A percentile compares a stretch with the other conserved stretches of the same genome.
phyloP scores from a whole-genome alignment of 805 yeast species.

The Zygosaccharomyces bailii region DNA sequence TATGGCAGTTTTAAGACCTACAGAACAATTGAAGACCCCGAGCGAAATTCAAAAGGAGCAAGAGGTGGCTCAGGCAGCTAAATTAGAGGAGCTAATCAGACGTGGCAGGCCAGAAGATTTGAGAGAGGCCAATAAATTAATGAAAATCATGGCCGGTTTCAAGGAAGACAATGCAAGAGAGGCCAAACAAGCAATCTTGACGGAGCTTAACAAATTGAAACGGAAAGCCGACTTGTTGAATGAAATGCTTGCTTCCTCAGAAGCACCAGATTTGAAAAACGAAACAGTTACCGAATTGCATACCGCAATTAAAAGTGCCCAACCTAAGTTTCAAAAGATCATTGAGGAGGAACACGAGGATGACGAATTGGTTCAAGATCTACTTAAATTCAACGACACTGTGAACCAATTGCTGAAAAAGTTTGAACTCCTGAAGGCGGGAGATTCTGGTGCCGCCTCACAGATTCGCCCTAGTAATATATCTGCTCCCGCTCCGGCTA shows the following conservation, averaged over 20 bases:
- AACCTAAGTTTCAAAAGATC: conserved; percentile 81
- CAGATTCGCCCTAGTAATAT: conserved; percentile 42
- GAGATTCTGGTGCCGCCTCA: conserved; percentile 56
- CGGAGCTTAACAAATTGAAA: conserved; percentile 77
- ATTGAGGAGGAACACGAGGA: conserved; percentile 75
- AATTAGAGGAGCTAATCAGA: conserved; percentile 90
- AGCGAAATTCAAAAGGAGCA: conserved; percentile 93
- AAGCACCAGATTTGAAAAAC: conserved; percentile 35
- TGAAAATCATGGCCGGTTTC: conserved; percentile 98
- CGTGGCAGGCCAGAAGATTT: conserved; percentile 94
- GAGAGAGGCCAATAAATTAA: conserved; percentile 91
- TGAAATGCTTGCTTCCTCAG: conserved; percentile 70
- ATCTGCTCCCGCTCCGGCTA: conserved; percentile 23
- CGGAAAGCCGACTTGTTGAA: conserved; percentile 83
- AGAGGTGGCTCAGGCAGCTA: conserved; percentile 87
- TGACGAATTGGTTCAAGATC: conserved; percentile 59
- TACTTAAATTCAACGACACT: conserved; percentile 69
- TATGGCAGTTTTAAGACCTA: conserved; percentile 87
- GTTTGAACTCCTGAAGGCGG: conserved; percentile 60
- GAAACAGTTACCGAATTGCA: conserved; percentile 81
- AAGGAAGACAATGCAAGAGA: conserved; percentile 67
- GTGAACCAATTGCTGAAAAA: conserved; percentile 67
- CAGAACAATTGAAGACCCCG: conserved; percentile 79
- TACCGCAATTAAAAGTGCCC: conserved; percentile 73
- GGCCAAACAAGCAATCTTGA: conserved; percentile 73